Conservation (phyloP, 495 filamentous ascomycete genomes). For the Penicillium cataractarum region DNA sequence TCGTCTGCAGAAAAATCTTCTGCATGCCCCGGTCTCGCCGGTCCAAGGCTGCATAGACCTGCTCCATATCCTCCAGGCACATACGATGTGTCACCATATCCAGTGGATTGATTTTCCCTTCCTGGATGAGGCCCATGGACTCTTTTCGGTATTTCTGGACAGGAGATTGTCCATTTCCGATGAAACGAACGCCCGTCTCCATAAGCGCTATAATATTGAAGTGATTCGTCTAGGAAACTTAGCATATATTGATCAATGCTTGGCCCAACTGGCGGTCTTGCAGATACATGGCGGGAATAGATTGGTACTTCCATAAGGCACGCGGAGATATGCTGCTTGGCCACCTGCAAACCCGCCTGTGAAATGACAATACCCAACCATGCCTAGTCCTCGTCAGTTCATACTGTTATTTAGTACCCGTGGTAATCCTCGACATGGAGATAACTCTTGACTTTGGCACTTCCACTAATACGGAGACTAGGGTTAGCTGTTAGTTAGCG, state of each 20-base stretch:
- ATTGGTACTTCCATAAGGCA: constrained; percentile 83
- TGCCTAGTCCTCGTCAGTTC: constrained; percentile 33
- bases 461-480: constrained; percentile 44
- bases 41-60: constrained; percentile 57
- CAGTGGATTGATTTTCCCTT: constrained; percentile 72
- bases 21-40: constrained; percentile 68
- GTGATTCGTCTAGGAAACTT: constrained; percentile 64
- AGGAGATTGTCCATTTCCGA: constrained; percentile 8
- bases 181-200: constrained; percentile 52
- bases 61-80: constrained; percentile 72
- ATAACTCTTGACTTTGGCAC: constrained; percentile 70
- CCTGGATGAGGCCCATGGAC: constrained; percentile 64
- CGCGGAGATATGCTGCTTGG: constrained; percentile 85
- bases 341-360: constrained; percentile 89
- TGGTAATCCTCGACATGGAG: no score
- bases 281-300: no score
- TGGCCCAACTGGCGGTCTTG: no score
- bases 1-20: constrained; percentile 74
- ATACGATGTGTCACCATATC: constrained; percentile 80
- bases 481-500: background rate
- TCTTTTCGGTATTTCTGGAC: constrained; percentile 19
- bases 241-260: background rate
- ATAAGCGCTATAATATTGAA: constrained; percentile 86
- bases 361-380: constrained; percentile 64
- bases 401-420: constrained; percentile 61